Base-by-base conservation (phyloP, 306 rosid species). In the Datisca glomerata region DNA sequence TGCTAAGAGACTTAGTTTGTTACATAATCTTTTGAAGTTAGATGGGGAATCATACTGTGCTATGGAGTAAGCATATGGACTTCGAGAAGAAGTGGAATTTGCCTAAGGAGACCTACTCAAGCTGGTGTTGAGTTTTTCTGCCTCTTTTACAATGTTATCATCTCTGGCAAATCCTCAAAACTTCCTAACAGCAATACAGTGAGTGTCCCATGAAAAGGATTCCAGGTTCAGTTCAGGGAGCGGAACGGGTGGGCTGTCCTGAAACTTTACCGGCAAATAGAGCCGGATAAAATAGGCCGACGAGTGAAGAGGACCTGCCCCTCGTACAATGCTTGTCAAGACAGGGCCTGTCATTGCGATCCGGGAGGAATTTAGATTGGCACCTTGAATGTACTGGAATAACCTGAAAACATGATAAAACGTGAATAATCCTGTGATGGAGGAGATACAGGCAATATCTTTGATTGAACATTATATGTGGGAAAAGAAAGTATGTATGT, bases 341-440 rank as follows among this genome's bases (percentile, higher is more conserved):
- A 79, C 60, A 0, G 89, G 94, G 37, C 65, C 29, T 4, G 94
- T 82, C 82, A 82, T 67, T 16, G 82, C 65, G 14, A 87, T 67
- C 36, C 85, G 59, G 8, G 96, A 79, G 72, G 50, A 87, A 49
- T 82, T 87, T 38, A 82, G 73, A 60, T 87, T 82, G 41, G 94
- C 94, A 7, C 94, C 94, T 74, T 76, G 63, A 15, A 53, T 76
- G 57, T 61, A 87, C 71, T 87, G 89, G 74, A 82, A 87, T 60
- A 87, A 57, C 61, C 87, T 85, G 62, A 46, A 51, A 21, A 25
- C 10, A 15, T 7, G 55, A 31, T 31, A 32, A 32, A 32, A 7
- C 27, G 21, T 48, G 8, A 45, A 24, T 6, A 5, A 8, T n/a
- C 9, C 9, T 45, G 24, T 8, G 15, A 13, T 8, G 8, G 14